Conservation (phyloP, 2,329 filamentous ascomycete genomes). For the Penicillium fuscoglaucum region DNA sequence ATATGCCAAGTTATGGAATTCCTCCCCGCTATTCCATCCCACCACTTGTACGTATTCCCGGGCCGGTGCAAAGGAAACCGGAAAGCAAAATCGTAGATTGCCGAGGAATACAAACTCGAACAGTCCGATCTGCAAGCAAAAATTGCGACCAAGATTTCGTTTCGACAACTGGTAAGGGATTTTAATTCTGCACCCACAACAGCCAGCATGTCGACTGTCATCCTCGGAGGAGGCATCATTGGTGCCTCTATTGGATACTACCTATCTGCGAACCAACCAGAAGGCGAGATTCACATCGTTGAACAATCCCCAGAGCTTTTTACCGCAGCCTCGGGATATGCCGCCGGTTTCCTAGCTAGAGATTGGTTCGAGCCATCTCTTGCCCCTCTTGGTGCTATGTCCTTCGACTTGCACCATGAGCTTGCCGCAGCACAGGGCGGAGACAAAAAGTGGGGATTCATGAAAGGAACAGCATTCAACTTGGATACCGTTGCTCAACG, state of each 20-base stretch:
- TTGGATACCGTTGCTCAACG: constrained; percentile 45
- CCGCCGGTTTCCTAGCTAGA: constrained; percentile 70
- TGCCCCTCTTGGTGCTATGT: constrained; percentile 63
- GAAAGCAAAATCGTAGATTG: neutral
- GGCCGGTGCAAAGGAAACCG: neutral
- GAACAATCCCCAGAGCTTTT: constrained; percentile 64
- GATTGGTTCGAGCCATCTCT: constrained; percentile 68
- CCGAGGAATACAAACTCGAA: neutral
- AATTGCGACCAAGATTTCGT: neutral
- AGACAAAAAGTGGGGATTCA: constrained; percentile 59
- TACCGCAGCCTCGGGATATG: constrained; percentile 70
- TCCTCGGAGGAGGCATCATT: constrained; percentile 70
- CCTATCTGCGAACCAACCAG: constrained; percentile 51
- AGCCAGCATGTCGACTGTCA: constrained; percentile 56
- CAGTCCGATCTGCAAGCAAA: neutral
- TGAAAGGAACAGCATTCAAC: constrained; percentile 60
- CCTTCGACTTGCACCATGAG: constrained; percentile 66
- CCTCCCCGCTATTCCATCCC: neutral
- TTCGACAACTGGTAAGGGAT: neutral
- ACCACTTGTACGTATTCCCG: neutral
- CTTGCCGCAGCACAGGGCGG: constrained; percentile 64
- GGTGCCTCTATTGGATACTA: constrained; percentile 72
- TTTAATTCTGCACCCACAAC: neutral
- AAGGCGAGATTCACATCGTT: constrained; percentile 55
- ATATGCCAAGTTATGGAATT: neutral